Percentiles rank a stretch among this genome's conserved stretches.
Conservation (phyloP, 2,329 filamentous ascomycete species). For the Fusarium anthophilum region DNA sequence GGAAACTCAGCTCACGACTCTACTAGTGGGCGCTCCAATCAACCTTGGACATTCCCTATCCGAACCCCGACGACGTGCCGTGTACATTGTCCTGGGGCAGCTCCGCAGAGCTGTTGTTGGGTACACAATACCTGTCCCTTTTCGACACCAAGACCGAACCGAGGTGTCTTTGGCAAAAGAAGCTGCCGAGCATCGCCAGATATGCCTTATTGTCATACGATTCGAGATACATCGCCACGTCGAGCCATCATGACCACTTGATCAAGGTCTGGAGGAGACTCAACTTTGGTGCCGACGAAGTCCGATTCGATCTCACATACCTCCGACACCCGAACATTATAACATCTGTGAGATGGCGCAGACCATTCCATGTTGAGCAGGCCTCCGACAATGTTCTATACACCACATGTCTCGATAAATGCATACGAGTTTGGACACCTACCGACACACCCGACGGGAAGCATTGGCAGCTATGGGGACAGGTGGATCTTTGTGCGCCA, state of each 20-base stretch:
- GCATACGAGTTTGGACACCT: slow-evolving; percentile 84
- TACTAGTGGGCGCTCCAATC: slow-evolving; percentile 72
- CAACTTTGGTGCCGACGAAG: slow-evolving; percentile 83
- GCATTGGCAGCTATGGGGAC: slow-evolving; percentile 80
- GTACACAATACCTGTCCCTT: slow-evolving; percentile 74
- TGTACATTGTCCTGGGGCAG: slow-evolving; percentile 82
- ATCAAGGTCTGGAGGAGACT: slow-evolving; percentile 94
- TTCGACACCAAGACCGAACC: slow-evolving; percentile 64
- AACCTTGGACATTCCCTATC: slow-evolving; percentile 59
- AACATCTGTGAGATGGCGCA: slow-evolving; percentile 87
- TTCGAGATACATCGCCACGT: slow-evolving; percentile 84
- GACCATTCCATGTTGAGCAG: slow-evolving; percentile 79
- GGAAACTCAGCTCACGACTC: slow-evolving; percentile 34
- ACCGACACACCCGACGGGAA: slow-evolving; percentile 76
- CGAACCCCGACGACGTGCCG: slow-evolving; percentile 48
- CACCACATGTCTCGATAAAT: slow-evolving; percentile 83
- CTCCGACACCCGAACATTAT: slow-evolving; percentile 84
- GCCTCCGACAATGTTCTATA: slow-evolving; percentile 88
- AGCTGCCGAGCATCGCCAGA: slow-evolving; percentile 76
- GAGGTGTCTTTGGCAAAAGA: slow-evolving; percentile 76
- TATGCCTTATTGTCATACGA: slow-evolving; percentile 86
- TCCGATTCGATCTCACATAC: slow-evolving; percentile 90
- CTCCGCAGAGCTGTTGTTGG: slow-evolving; percentile 84
- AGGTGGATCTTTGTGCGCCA: slow-evolving; percentile 78
- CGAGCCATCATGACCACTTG: slow-evolving; percentile 79